These are phyloP conservation scores for Cryptosporidium felis DNA, from an alignment of 169 alveolate species.

Conservation along the genomic window DNA sequence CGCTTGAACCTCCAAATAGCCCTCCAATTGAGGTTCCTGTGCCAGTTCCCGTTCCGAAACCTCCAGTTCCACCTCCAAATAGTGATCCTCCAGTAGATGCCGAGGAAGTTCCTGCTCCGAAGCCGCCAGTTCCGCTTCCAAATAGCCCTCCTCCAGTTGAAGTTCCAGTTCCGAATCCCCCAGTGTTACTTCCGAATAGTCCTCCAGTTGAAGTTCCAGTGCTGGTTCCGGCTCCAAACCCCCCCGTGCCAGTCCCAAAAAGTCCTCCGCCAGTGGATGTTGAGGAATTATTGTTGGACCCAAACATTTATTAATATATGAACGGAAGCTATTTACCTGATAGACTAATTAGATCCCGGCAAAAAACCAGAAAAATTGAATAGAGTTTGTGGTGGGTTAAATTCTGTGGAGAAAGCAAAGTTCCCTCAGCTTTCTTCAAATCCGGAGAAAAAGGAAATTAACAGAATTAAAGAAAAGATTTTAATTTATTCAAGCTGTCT, in stretches of 20 bases:
- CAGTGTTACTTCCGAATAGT: neutral
- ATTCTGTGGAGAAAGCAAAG: too few species aligned
- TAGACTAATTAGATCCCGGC: too few species aligned
- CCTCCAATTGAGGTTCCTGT: neutral
- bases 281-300: too few species aligned
- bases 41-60: neutral
- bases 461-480: too few species aligned
- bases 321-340: too few species aligned
- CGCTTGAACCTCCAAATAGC: too few species aligned
- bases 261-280: neutral
- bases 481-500: too few species aligned
- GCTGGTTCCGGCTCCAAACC: neutral
- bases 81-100: neutral
- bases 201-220: neutral
- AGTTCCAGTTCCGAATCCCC: neutral
- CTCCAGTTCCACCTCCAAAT: neutral
- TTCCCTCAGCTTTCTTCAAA: too few species aligned
- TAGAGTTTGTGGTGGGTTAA: too few species aligned
- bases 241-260: neutral
- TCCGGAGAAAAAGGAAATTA: too few species aligned
- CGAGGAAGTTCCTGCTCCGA: neutral
- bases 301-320: too few species aligned
- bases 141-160: conserved; percentile 3
- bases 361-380: too few species aligned
- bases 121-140: neutral